phyloP scores from a whole-genome alignment of 2,329 filamentous ascomycete genomes.

The Penicillium sp. region DNA sequence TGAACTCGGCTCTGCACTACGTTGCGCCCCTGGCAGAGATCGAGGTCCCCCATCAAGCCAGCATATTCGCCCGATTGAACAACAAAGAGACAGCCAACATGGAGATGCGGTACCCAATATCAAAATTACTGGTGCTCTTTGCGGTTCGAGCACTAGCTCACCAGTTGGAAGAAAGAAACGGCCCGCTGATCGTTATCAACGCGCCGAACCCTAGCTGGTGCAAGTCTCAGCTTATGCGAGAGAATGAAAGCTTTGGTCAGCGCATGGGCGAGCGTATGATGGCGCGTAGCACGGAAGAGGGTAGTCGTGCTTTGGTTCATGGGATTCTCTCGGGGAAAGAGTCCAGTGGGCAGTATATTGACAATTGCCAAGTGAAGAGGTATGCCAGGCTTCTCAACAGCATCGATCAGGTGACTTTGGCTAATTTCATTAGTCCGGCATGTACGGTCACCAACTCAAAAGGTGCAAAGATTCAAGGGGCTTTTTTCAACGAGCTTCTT shows the following conservation, averaged over 20 bases:
- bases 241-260: constrained; percentile 13
- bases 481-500: constrained; percentile 20
- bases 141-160: constrained; percentile 19
- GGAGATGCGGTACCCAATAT: constrained; percentile 18
- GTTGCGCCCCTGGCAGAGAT: constrained; percentile 17
- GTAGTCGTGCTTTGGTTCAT: constrained; percentile 23
- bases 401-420: not conserved
- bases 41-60: constrained; percentile 2
- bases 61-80: constrained; percentile 20
- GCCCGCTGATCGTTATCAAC: constrained; percentile 39
- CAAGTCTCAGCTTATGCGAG: constrained; percentile 35
- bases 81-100: constrained; percentile 19
- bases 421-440: constrained; percentile 12
- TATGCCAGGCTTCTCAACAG: not conserved
- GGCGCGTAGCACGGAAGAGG: constrained; percentile 23
- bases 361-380: constrained; percentile 22
- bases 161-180: not conserved
- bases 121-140: constrained; percentile 23
- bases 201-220: constrained; percentile 48
- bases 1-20: constrained; percentile 24
- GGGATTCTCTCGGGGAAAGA: constrained; percentile 19
- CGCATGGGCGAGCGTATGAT: constrained; percentile 16
- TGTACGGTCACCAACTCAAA: constrained; percentile 13
- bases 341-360: constrained; percentile 22
- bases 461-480: constrained; percentile 11